Conservation (phyloP, 371 early-diverging fungal genomes). For the Mortierella sp. region DNA sequence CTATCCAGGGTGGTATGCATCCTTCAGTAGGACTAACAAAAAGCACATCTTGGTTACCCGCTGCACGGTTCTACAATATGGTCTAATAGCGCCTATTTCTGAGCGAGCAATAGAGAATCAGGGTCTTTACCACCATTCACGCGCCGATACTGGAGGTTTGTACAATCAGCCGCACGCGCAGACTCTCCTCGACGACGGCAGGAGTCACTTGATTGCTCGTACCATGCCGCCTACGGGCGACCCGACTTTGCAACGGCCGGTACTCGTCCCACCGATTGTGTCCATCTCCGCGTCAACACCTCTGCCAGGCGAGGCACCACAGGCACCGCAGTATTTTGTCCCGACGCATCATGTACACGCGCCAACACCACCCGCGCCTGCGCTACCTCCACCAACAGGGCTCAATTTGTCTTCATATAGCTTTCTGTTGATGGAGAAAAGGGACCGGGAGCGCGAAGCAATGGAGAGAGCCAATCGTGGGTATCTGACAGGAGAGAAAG, state of each 20-base stretch:
- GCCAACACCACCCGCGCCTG: slow-evolving; percentile 22
- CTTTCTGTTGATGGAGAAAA: slow-evolving; percentile 50
- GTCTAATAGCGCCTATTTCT: too few relatives aligned
- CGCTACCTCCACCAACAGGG: slow-evolving; percentile 39
- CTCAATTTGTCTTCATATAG: slow-evolving; percentile 50
- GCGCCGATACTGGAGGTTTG: not conserved
- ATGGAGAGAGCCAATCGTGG: slow-evolving; percentile 47
- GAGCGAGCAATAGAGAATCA: too few relatives aligned
- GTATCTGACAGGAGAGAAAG: slow-evolving; percentile 25
- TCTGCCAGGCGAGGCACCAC: slow-evolving; percentile 28
- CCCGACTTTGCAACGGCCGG: not conserved
- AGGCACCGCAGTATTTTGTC: slow-evolving; percentile 42
- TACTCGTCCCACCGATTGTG: slow-evolving; percentile 30
- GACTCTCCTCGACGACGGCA: not conserved
- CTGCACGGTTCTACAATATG: too few relatives aligned
- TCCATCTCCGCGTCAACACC: slow-evolving; percentile 48
- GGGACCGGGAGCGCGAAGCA: slow-evolving; percentile 52
- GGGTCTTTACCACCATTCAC: not conserved
- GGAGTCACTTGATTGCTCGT: not conserved
- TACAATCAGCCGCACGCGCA: not conserved
- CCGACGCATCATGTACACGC: slow-evolving; percentile 20
- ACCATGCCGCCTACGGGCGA: not conserved
- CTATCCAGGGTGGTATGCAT: too few relatives aligned
- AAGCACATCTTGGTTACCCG: too few relatives aligned
- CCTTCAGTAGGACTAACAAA: too few relatives aligned